Evolutionary conservation across 2,329 filamentous ascomycete genomes (phyloP), one percentile per base, ranked within the genome.

Genomic region (Aspergillus niger): DNA sequence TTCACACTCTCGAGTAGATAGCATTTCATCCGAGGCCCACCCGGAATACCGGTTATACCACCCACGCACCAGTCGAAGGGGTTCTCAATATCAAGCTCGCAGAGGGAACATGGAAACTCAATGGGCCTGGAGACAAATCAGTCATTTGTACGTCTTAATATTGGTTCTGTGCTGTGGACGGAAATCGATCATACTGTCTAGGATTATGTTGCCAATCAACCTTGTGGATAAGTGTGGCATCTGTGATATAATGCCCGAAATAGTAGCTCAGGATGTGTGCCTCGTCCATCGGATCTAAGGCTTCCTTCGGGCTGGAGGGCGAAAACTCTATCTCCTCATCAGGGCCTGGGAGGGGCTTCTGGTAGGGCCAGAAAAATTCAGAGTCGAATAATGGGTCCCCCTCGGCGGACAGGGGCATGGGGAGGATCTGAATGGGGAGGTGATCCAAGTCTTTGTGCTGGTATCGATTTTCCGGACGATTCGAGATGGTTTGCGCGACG

Each of bases 221-320:
- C 8, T 10, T 30, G 28, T 10, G 8, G 0, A 30, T 0, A 11
- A 3, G 28, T 11, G 2, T 30, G 3, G 28, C 28, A 11, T 0
- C 0, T 10, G 28, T 4, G 0, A 30, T 30, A 30, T 30, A 30
- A 0, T 30, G 0, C 28, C 28, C 28, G 8, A 30, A 30, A 2
- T 36, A 36, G 32, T 36, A 0, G 32, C 30, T 36, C 0, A 36
- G 30, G 11, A 32, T 5, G 0, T 0, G 0, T 32, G 32, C 11
- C 32, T 36, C 32, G 32, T 36, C 32, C 32, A 36, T 0, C 11
- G 32, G 32, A n/a, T 5, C 13, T 0, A 2, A 7, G 1, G 2
- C 28, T n/a, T 17, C 28, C 8, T 28, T 2, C 24, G 10, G 47
- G 4, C 32, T 36, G 11, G 32, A 36, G 11, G 32, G 32, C 32